Conservation (phyloP, 2,329 filamentous ascomycete genomes). For the Trichoderma sp. region DNA sequence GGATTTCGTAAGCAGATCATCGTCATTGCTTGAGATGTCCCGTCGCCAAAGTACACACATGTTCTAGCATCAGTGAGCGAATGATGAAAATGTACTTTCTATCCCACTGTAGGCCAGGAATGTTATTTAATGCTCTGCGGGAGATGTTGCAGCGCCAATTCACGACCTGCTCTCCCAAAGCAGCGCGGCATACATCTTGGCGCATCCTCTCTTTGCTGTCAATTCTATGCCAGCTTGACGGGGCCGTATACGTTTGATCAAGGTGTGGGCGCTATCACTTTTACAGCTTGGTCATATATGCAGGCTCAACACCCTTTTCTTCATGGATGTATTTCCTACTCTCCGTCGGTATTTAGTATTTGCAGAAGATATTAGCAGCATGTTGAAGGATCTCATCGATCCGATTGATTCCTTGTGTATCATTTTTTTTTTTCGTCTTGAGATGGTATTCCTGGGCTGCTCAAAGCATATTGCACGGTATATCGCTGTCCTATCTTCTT, state of each 20-base stretch:
- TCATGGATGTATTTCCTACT: neutral
- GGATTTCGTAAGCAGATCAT: constrained; percentile 15
- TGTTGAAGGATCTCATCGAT: neutral
- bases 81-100: neutral
- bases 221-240: neutral
- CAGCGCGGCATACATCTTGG: neutral
- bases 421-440: neutral
- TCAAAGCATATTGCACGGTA: neutral
- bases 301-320: constrained; percentile 13
- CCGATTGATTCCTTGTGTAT: neutral
- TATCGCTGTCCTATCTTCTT: neutral
- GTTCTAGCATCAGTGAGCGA: neutral
- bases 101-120: neutral
- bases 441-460: neutral
- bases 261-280: constrained; percentile 14
- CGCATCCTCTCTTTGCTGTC: neutral
- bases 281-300: constrained; percentile 1
- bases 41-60: neutral
- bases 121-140: neutral
- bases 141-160: neutral
- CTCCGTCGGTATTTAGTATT: neutral
- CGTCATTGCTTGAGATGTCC: neutral
- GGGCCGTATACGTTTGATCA: neutral
- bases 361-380: neutral
- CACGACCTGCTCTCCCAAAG: neutral